phyloP scores from a whole-genome alignment of 1,284 basidiomycete species.

The Leucoagaricus sp. region DNA sequence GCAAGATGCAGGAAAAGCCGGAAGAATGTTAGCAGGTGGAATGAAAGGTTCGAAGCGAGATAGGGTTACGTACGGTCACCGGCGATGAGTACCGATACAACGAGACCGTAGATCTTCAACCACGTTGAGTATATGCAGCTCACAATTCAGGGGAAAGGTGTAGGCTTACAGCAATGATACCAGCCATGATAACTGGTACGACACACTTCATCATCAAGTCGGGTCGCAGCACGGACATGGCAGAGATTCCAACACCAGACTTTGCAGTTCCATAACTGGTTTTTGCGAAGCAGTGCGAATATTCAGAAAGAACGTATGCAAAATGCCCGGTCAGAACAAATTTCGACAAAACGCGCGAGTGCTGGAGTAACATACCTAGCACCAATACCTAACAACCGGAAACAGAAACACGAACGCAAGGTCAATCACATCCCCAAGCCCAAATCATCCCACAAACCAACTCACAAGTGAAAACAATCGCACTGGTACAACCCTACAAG shows the following conservation, averaged over 20 bases:
- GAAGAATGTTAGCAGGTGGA: not conserved
- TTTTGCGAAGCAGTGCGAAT: not conserved
- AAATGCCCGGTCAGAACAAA: conserved; percentile 3
- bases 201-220: conserved; percentile 96
- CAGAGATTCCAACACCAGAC: conserved; percentile 98
- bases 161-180: conserved; percentile 90
- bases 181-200: conserved; percentile 98
- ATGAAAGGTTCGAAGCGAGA: not conserved
- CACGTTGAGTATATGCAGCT: conserved; percentile 2
- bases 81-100: conserved; percentile 89
- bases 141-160: conserved; percentile 4
- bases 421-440: not conserved
- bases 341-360: not conserved
- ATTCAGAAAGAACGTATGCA: conserved; percentile 13
- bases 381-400: conserved; percentile 58
- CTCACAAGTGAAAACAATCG: conserved; percentile 97
- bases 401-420: not conserved
- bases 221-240: conserved; percentile 95
- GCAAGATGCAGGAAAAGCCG: not conserved
- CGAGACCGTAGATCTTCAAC: conserved; percentile 78
- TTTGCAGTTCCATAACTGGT: conserved; percentile 93
- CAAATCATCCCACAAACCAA: conserved; percentile 22
- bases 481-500: conserved; percentile 87
- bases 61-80: conserved; percentile 63
- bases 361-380: conserved; percentile 53